A percentile compares a stretch with the other conserved stretches of the same genome.
phyloP scores from a whole-genome alignment of 2,329 filamentous ascomycete species.

The Fusarium robinianum region DNA sequence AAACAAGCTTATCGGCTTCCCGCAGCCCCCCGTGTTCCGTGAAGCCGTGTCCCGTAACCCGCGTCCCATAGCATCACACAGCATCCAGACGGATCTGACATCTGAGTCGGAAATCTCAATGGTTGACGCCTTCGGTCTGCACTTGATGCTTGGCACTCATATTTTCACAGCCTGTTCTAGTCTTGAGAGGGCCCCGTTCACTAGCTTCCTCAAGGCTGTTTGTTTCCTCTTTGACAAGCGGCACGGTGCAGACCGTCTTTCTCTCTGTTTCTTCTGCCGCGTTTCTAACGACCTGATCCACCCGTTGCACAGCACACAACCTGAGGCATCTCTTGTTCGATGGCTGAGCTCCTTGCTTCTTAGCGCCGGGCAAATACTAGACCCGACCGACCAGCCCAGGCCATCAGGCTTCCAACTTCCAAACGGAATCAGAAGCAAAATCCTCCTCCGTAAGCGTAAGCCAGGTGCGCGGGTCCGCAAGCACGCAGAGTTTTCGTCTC shows the following conservation, averaged over 20 bases:
- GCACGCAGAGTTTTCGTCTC: conserved; percentile 32
- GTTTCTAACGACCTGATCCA: conserved; percentile 23
- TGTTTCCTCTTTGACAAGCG: too few relatives aligned
- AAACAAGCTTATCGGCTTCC: conserved; percentile 32
- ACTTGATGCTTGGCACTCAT: conserved; percentile 23
- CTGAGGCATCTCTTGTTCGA: conserved; percentile 33
- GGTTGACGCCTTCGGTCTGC: conserved; percentile 3
- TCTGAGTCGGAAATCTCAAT: conserved; percentile 11
- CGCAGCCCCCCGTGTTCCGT: too few relatives aligned
- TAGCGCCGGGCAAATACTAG: too few relatives aligned
- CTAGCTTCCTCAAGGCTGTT: too few relatives aligned
- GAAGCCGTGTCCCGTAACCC: conserved; percentile 10
- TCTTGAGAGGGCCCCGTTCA: too few relatives aligned
- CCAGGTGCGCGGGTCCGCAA: too few relatives aligned
- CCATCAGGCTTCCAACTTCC: conserved; percentile 1
- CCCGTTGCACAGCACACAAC: conserved; percentile 18
- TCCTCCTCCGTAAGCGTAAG: too few relatives aligned
- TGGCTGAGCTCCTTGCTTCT: too few relatives aligned
- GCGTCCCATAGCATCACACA: conserved; percentile 4
- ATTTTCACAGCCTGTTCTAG: too few relatives aligned
- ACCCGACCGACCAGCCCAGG: too few relatives aligned
- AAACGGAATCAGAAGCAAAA: too few relatives aligned
- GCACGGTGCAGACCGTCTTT: conserved; percentile 9
- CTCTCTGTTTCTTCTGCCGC: conserved; percentile 11
- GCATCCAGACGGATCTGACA: not conserved